A percentile compares a stretch with the other conserved stretches of the same genome.
Conservation (phyloP, 75 land plant species). For the Pinus albicaulis region DNA sequence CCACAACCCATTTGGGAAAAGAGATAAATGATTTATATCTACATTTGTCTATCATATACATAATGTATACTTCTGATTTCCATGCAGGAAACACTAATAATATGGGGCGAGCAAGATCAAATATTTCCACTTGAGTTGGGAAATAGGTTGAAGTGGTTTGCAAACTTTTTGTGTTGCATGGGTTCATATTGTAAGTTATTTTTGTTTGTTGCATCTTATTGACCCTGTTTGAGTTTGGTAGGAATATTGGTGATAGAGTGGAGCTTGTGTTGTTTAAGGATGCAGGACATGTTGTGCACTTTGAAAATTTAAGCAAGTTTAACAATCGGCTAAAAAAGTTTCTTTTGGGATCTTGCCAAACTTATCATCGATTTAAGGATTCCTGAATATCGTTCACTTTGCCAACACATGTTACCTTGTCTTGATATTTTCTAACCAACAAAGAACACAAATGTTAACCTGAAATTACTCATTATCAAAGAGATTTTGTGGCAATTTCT, state of each 20-base stretch:
- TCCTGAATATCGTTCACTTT: background rate
- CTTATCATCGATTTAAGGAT: background rate
- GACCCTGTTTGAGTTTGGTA: conserved; percentile 17
- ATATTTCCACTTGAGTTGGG: conserved; percentile 63
- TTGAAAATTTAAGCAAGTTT: conserved; percentile 64
- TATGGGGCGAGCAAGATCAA: conserved; percentile 84
- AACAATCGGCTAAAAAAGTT: conserved; percentile 40
- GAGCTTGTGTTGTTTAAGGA: too few species aligned
- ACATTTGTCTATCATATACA: background rate
- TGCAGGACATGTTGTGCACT: conserved; percentile 68
- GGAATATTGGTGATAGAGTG: conserved; percentile 65
- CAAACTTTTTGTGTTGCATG: background rate
- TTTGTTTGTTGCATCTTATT: background rate
- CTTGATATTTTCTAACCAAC: too few species aligned
- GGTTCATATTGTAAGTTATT: background rate
- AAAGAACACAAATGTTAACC: too few species aligned
- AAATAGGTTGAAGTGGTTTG: conserved; percentile 53
- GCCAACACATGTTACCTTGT: background rate
- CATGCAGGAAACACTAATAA: conserved; percentile 61
- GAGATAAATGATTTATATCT: background rate
- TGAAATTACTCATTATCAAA: too few species aligned
- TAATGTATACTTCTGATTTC: background rate
- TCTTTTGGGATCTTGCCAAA: conserved; percentile 19
- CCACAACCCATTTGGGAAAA: background rate
- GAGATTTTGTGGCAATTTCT: too few species aligned